Evolutionary conservation across 2,329 filamentous ascomycete species (phyloP), one percentile per base, ranked within the genome.

Genomic region (Colletotrichum cordylinicola): DNA sequence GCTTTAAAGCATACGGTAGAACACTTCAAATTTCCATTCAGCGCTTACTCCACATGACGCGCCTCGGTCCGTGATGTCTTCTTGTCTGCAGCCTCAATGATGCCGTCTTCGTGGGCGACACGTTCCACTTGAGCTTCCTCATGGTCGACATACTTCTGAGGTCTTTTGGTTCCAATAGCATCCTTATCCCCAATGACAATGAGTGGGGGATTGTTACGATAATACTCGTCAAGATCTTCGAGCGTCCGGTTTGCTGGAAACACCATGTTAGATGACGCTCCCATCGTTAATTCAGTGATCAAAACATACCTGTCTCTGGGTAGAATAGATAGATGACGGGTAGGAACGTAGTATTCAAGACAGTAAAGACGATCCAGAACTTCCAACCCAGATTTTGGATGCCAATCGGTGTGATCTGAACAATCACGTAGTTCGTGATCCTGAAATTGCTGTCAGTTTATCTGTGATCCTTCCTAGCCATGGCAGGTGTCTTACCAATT

Each of bases 381-480:
- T 13, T 48, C 43, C 43, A 48, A 7, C 43, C 43, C 43, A 48
- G 43, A n/a, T 48, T 48, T 48, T 21, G n/a, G 18, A 48, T 48
- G n/a, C 43, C 43, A 21, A 48, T 48, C 4, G 43, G 43, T 48
- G 43, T 48, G n/a, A 48, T 48, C 43, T 48, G 43, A 48, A 48
- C 43, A n/a, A 48, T 48, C 43, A 48, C 43, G 13, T 48, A 48
- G 43, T 48, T 48, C 10, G 43, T 48, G n/a, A 48, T 4, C 43
- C 43, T 48, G 3, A 2, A 48, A 1, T 48, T 13, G 21, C 21
- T n/a, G 8, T 48, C n/a, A 48, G 43, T n/a, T 13, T 21, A 21
- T 21, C 0, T 13, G 10, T 8, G 4, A 4, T 13, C 0, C 9
- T 13, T 48, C n/a, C 9, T 1, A 48, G n/a, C n/a, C 10, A 21